Base-by-base conservation (phyloP, 148 eudicot species). In the Vaccinium macrocarpon region DNA sequence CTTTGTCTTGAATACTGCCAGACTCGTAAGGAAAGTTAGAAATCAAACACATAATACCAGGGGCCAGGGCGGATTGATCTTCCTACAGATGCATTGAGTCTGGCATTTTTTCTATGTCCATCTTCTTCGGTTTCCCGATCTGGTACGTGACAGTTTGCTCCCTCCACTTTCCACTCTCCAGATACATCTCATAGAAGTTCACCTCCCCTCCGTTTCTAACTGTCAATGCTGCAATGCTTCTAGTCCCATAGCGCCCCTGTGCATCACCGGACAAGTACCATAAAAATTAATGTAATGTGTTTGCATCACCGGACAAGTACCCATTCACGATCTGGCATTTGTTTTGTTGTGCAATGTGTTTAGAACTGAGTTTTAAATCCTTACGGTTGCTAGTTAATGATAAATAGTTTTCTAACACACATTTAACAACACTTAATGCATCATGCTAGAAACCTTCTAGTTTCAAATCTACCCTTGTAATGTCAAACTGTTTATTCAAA, bases 211-310 rank as follows among this genome's bases (percentile, higher is more conserved):
- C 75, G 2, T 57, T 82, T 84, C 66, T 89, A 12, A 87, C 84
- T 16, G 92, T 92, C 84, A 94, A 57, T 73, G 87, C 91, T 68
- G 92, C 84, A 3, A 90, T 94, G 89, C 95, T 94, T 87, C 94
- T 88, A 46, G 97, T 94, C 48, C 97, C 95, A 79, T 89, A 92
- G 66, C 73, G 86, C 15, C 95, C 95, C 95, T 90, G 82, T 52
- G 59, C 55, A 55, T 76, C 7, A 6, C 52, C 52, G n/a, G 19
- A 57, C 6, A 59, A 32, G 23, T 12, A 66, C 72, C 16, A 35
- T 66, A 27, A 66, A 14, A 66, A 25, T 66, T 29, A 66, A 11
- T 25, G 35, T 13, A 66, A 66, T 11, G 13, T 66, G 35, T 23
- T 66, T 66, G 35, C 12, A 42, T 42, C 46, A 42, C 46, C 6